Conservation (phyloP, 1,284 basidiomycete genomes). For the Trichosporon sp. region DNA sequence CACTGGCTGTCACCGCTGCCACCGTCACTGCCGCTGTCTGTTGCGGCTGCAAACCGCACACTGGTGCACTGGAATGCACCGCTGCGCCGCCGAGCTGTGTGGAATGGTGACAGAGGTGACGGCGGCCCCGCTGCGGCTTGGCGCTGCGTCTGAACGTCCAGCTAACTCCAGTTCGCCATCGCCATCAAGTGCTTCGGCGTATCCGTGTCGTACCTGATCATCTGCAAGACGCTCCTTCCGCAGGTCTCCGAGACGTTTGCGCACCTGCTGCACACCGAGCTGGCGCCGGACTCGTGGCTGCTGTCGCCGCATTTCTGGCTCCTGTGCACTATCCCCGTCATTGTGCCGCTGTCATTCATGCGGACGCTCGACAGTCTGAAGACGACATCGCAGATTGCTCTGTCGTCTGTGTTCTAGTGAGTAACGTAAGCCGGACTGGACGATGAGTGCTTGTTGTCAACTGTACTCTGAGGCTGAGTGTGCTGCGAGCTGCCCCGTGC, state of each 20-base stretch:
- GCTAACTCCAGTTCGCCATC: conserved; percentile 68
- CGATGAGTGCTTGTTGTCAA: too few species aligned
- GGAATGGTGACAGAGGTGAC: background rate
- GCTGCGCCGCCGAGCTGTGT: too few species aligned
- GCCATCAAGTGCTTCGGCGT: conserved; percentile 97
- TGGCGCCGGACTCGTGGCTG: conserved; percentile 56
- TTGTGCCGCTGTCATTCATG: conserved; percentile 83
- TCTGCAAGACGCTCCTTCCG: conserved; percentile 86
- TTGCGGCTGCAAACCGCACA: too few species aligned
- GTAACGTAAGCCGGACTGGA: too few species aligned
- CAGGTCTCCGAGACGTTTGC: conserved; percentile 82
- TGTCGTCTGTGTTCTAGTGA: conserved; percentile 56
- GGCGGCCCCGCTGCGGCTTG: too few species aligned
- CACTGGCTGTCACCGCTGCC: too few species aligned
- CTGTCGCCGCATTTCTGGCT: conserved; percentile 80
- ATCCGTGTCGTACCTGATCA: conserved; percentile 90
- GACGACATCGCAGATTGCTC: conserved; percentile 48
- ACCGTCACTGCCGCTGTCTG: too few species aligned
- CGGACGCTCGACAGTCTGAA: conserved; percentile 63
- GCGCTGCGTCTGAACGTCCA: too few species aligned
- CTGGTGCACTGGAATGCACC: too few species aligned
- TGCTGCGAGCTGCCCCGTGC: too few species aligned
- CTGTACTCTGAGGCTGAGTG: too few species aligned
- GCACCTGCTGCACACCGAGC: conserved; percentile 58
- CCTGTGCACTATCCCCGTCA: conserved; percentile 68